These are phyloP conservation scores for Orbilia javanica DNA, from an alignment of 2,329 filamentous ascomycete genomes.

Conservation along the genomic window DNA sequence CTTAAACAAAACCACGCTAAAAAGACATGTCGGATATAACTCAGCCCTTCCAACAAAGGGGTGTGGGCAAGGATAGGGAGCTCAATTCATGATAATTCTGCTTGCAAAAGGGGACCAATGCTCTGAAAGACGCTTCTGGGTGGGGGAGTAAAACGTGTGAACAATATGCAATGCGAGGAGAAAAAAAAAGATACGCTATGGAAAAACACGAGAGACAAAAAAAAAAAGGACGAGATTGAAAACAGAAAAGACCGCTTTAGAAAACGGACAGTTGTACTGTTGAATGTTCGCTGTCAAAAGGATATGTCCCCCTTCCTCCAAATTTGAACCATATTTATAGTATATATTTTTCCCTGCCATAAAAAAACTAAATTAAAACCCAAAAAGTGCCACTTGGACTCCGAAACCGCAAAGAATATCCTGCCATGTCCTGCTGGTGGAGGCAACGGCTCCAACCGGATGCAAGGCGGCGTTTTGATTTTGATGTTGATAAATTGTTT, in stretches of 20 bases:
- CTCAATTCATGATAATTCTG: conserved; percentile 45
- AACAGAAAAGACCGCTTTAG: conserved; percentile 17
- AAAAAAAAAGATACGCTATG: conserved; percentile 39
- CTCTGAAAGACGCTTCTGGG: conserved; percentile 10
- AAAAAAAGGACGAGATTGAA: too few species aligned
- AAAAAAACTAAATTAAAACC: conserved; percentile 42
- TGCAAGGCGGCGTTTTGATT: conserved; percentile 37
- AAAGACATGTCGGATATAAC: conserved; percentile 30
- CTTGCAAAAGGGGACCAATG: conserved; percentile 20
- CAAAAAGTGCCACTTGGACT: conserved; percentile 57
- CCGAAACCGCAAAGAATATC: conserved; percentile 55
- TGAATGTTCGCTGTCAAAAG: conserved; percentile 34
- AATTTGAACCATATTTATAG: conserved; percentile 16
- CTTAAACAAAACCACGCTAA: conserved; percentile 28
- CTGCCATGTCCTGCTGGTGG: conserved; percentile 50
- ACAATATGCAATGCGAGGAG: conserved; percentile 24
- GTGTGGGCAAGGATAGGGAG: conserved; percentile 29
- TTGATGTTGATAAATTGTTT: conserved; percentile 47
- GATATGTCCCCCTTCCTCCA: background rate
- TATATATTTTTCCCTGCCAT: background rate
- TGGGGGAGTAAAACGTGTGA: conserved; percentile 2
- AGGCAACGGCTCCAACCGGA: conserved; percentile 35
- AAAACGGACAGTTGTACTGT: conserved; percentile 32
- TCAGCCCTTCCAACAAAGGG: conserved; percentile 52
- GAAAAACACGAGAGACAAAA: conserved; percentile 20